Conservation (phyloP, 1,139 yeast genomes). For the Williopsis jadinii region DNA sequence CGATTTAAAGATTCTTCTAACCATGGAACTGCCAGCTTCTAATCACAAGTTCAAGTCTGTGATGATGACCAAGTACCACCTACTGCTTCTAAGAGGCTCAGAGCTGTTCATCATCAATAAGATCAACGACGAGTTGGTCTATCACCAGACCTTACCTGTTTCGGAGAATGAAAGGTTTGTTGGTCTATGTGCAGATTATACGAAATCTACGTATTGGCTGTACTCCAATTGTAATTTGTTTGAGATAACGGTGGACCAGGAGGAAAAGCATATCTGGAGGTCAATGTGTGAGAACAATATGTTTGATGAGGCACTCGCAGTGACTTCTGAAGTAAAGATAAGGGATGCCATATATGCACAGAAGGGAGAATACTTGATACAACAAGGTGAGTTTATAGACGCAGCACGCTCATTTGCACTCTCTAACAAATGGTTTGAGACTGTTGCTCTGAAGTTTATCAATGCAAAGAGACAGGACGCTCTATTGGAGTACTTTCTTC, state of each 20-base stretch:
- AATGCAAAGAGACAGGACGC: constrained; percentile 30
- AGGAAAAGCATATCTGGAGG: constrained; percentile 71
- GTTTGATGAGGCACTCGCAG: constrained; percentile 61
- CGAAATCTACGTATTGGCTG: constrained; percentile 46
- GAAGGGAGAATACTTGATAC: constrained; percentile 54
- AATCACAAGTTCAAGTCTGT: constrained; percentile 31
- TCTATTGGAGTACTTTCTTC: constrained; percentile 48
- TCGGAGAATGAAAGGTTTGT: constrained; percentile 35
- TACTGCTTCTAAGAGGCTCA: constrained; percentile 38
- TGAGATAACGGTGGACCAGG: constrained; percentile 67
- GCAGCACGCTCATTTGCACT: constrained; percentile 63
- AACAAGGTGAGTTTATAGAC: constrained; percentile 27
- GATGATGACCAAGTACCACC: constrained; percentile 45
- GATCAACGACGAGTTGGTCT: constrained; percentile 40
- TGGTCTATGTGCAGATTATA: constrained; percentile 57
- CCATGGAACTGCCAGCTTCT: constrained; percentile 32
- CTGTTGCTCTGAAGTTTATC: constrained; percentile 57
- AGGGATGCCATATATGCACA: constrained; percentile 51
- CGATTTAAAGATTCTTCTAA: constrained; percentile 32
- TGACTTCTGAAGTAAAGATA: constrained; percentile 34
- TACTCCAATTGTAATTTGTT: constrained; percentile 44
- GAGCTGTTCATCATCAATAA: constrained; percentile 41
- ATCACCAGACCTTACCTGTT: constrained; percentile 31
- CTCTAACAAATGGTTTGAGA: constrained; percentile 65
- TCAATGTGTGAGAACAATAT: constrained; percentile 53